Conservation (phyloP, 768 basidiomycete genomes). For the Naganishia kalamii region DNA sequence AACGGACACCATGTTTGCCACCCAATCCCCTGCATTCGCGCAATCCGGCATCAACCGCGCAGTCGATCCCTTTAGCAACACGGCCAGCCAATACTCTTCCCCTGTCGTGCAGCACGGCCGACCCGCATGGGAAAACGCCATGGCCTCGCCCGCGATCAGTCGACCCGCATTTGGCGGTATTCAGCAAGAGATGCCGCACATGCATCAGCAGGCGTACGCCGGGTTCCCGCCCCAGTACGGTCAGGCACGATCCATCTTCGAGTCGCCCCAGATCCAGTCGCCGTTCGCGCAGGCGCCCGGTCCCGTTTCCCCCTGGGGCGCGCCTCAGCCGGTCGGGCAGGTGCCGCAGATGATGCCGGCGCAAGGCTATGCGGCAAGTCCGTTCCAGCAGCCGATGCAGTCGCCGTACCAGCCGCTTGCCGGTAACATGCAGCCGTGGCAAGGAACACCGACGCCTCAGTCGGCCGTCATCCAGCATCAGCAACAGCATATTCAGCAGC, state of each 20-base stretch:
- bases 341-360: slow-evolving; percentile 16
- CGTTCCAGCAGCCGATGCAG: slow-evolving; percentile 32
- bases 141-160: slow-evolving; percentile 16
- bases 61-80: slow-evolving; percentile 12
- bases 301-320: slow-evolving; percentile 32
- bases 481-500: background rate
- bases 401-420: slow-evolving; percentile 23
- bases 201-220: slow-evolving; percentile 17
- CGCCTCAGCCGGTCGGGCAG: slow-evolving; percentile 26
- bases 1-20: slow-evolving; percentile 4
- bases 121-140: slow-evolving; percentile 20
- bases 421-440: slow-evolving; percentile 24
- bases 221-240: slow-evolving; percentile 21
- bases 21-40: slow-evolving; percentile 12
- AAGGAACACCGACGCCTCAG: slow-evolving; percentile 13
- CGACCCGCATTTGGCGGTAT: slow-evolving; percentile 8
- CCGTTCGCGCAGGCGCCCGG: slow-evolving; percentile 24
- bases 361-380: slow-evolving; percentile 13
- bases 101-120: slow-evolving; percentile 21
- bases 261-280: slow-evolving; percentile 5
- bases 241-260: slow-evolving; percentile 22
- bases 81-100: slow-evolving; percentile 15
- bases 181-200: slow-evolving; percentile 5
- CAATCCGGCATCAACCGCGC: slow-evolving; percentile 8
- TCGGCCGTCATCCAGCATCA: slow-evolving; percentile 11